Base-by-base conservation (phyloP, 208 protist genomes). In the Crithidia sp. region DNA sequence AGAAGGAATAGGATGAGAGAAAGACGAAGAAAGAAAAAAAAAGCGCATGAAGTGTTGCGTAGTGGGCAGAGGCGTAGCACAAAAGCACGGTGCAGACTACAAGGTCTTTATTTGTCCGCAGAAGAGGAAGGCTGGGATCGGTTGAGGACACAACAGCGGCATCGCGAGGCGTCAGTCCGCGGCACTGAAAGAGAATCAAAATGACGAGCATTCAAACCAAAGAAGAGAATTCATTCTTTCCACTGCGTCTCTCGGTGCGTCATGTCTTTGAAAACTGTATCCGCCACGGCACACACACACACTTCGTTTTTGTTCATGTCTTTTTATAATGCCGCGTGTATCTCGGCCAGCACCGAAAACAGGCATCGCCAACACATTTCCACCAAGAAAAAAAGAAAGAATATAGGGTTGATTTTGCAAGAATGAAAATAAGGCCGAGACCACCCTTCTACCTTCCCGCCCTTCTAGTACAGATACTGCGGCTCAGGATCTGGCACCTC, bases 401-500 rank as follows among this genome's bases (percentile, higher is more conserved):
- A 71, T 74, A 74, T 28, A 28, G 28, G 28, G 28, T 28, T 2
- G 28, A 1, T 28, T 28, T 2, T 2, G 28, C 28, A 28, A 28
- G 28, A 28, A 28, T 28, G 28, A 69, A 54, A 41, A 45, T 39
- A 47, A 39, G 19, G 36, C 52, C 41, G 37, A 61, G 14, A 45
- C 58, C 12, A 37, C 0, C 12, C 37, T 19, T 58, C 47, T 9
- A 12, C 9, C 58, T 36, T 49, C 53, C 8, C 14, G 3, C 10
- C 4, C 37, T 9, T 12, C 37, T 49, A 69, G 64, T 64, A 76
- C 36, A 70, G 62, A 39, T 76, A 76, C 43, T 58, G 41, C 43
- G 37, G 16, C 19, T 68, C 67, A 16, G 45, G 9, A 43, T 74
- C 74, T n/a, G 41, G 52, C 36, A 82, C 60, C 55, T 87, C 83